Evolutionary conservation across 495 filamentous ascomycete species (phyloP).

Genomic region (Penicillium daleae): DNA sequence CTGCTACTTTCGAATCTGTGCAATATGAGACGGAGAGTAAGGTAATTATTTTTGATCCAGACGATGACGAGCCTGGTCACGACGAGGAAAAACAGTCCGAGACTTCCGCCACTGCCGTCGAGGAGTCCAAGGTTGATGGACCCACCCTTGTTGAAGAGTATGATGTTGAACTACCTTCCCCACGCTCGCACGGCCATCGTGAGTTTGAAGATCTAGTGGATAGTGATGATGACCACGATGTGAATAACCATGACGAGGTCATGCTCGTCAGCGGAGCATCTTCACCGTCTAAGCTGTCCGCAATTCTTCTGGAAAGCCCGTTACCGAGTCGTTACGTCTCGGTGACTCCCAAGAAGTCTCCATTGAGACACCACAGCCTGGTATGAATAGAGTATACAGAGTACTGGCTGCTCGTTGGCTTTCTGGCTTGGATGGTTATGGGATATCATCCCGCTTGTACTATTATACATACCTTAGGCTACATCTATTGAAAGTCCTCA

Average conservation of each 20-base stretch:
- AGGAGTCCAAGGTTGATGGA: neutral
- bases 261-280: conserved; percentile 12
- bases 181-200: neutral
- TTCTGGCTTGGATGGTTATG: neutral
- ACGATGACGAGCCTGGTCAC: neutral
- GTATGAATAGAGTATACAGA: neutral
- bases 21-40: conserved; percentile 14
- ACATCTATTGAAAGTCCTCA: conserved; percentile 35
- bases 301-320: conserved; percentile 22
- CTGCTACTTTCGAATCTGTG: neutral
- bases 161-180: neutral
- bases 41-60: neutral
- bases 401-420: neutral
- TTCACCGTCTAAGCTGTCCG: conserved; percentile 22
- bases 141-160: neutral
- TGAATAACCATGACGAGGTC: conserved; percentile 3
- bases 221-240: neutral
- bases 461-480: conserved; percentile 13
- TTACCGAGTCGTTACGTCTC: conserved; percentile 8
- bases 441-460: neutral
- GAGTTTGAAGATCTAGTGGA: conserved; percentile 14
- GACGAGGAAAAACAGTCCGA: neutral
- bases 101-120: neutral
- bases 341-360: conserved; percentile 14
- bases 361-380: neutral